Conservation (phyloP, 306 rosid species). For the Casuarina glauca region DNA sequence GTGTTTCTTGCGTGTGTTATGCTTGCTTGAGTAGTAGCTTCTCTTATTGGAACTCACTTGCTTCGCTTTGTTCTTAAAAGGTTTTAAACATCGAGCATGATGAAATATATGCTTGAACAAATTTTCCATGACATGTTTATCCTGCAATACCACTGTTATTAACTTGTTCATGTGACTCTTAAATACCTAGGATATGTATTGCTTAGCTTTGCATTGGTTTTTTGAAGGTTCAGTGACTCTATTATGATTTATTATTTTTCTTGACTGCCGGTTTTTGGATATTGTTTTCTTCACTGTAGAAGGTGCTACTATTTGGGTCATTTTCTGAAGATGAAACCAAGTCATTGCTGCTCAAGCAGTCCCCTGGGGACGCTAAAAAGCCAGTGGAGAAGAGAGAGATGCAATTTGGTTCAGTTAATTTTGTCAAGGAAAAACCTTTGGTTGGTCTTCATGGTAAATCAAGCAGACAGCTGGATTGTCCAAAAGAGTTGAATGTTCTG, state of each 20-base stretch:
- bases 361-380: slow-evolving; percentile 43
- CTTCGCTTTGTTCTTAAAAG: neutral
- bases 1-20: neutral
- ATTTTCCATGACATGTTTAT: neutral
- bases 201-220: slow-evolving; percentile 2
- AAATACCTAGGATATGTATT: neutral
- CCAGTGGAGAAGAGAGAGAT: slow-evolving; percentile 49
- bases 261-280: slow-evolving; percentile 6
- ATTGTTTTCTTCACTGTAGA: slow-evolving; percentile 20
- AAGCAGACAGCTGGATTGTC: slow-evolving; percentile 30
- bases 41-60: neutral
- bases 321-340: slow-evolving; percentile 88
- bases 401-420: slow-evolving; percentile 70
- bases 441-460: slow-evolving; percentile 29
- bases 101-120: too few relatives aligned
- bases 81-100: neutral
- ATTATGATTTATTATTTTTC: neutral
- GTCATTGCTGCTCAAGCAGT: slow-evolving; percentile 50
- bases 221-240: neutral
- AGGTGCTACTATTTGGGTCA: slow-evolving; percentile 81
- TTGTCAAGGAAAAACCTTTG: slow-evolving; percentile 25
- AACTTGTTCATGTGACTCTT: neutral
- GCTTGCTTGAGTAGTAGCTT: neutral
- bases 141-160: neutral
- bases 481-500: slow-evolving; percentile 30